A percentile compares a stretch with the other conserved stretches of the same genome.
These are phyloP conservation scores for Xylaria sp. DNA, from an alignment of 2,329 filamentous ascomycete genomes.

Conservation along the genomic window DNA sequence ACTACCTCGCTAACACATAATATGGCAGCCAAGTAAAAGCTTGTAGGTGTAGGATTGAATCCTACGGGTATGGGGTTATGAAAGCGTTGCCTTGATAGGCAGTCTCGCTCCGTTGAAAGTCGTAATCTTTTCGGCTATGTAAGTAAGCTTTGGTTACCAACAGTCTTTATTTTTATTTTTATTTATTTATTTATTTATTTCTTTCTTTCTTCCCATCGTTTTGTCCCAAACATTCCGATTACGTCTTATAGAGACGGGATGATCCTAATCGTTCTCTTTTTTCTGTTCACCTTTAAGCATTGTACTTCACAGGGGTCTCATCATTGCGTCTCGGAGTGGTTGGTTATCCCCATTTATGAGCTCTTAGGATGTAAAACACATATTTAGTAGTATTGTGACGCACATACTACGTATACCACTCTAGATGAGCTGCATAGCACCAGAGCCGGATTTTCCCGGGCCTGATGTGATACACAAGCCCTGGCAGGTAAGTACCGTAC, in stretches of 20 bases:
- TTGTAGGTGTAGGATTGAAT: background rate
- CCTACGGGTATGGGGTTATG: background rate
- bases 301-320: background rate
- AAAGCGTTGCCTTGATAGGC: background rate
- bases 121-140: background rate
- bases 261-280: background rate
- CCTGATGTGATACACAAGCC: background rate
- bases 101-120: background rate
- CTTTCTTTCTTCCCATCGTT: too few relatives aligned
- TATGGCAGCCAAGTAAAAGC: too few relatives aligned
- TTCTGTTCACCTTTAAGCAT: background rate
- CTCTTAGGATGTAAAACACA: too few relatives aligned
- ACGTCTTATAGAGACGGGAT: background rate
- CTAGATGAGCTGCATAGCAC: background rate
- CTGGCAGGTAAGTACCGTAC: conserved; percentile 3
- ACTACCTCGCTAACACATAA: background rate
- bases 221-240: background rate
- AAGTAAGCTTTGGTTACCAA: too few relatives aligned
- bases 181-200: too few relatives aligned
- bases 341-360: too few relatives aligned
- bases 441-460: background rate
- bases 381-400: background rate
- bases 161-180: too few relatives aligned
- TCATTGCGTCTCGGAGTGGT: background rate
- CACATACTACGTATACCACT: background rate